Base-by-base conservation (phyloP, 1,139 yeast genomes). In the Saccharomyces hybrid region DNA sequence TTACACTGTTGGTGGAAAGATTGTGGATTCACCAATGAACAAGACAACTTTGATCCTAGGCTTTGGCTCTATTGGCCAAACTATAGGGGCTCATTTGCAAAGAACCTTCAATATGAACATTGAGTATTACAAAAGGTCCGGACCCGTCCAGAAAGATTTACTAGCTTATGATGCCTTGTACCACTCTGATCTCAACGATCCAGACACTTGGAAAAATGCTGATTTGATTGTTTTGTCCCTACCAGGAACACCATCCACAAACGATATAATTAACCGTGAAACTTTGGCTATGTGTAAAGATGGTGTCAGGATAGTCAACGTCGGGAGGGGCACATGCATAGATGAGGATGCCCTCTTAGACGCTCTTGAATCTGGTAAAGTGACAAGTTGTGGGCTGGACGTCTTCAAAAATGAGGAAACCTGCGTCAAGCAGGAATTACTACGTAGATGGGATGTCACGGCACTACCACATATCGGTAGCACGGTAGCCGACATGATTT, bases 381-480 rank as follows among this genome's bases (percentile, higher is more conserved):
- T 90, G 3, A 70, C 78, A 25, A 80, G 84, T 64, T 93, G 85
- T 14, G 97, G 96, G 0, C 73, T 88, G 48, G 97, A 89, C 64
- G 97, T 89, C 3, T 88, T 75, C 69, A 86, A 83, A 62, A 69
- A 78, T 44, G 97, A 89, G 69, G 91, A 91, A 3, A 53, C 57
- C 0, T 47, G 49, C 13, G 77, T 86, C 11, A 78, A 81, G 58
- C 76, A 76, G 13, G 81, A 74, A 31, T 76, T 86, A 51, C 63
- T 79, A 31, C 71, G 73, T 13, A 77, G 95, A 63, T 77, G 82
- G 65, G 89, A 88, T 68, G 89, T 86, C 14, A 73, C 84, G 0
- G 70, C 86, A 51, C 79, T 88, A 14, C 96, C 96, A 8, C 96
- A 88, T 68, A 69, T 85, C 41, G 96, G 91, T 0, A 84, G 89